Evolutionary conservation across 2,329 filamentous ascomycete genomes (phyloP).

Genomic region (Trichophyton equinum): DNA sequence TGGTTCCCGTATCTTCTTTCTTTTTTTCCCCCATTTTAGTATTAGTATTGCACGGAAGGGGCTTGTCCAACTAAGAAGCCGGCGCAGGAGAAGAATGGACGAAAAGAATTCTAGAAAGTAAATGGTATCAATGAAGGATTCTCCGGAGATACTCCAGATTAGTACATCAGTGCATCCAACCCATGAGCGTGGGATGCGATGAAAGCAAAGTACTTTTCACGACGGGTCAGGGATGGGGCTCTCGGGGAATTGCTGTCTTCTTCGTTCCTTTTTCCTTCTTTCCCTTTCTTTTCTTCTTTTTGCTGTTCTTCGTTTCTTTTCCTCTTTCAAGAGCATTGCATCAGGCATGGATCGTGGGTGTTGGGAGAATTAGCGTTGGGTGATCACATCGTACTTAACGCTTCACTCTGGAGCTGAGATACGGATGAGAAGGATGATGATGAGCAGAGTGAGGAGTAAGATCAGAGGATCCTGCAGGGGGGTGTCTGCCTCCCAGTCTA

Average conservation of each 20-base stretch:
- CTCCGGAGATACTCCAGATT: neutral
- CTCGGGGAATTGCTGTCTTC: neutral
- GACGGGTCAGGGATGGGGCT: neutral
- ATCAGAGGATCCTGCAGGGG: neutral
- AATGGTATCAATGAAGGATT: neutral
- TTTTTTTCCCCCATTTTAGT: neutral
- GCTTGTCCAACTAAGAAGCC: neutral
- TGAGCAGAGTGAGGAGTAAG: neutral
- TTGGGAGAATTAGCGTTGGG: neutral
- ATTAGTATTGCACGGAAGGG: neutral
- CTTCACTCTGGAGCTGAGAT: neutral
- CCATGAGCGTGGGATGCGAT: neutral
- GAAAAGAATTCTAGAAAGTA: no score
- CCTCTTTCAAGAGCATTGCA: neutral
- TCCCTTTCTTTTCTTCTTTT: no score
- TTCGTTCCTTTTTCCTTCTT: neutral
- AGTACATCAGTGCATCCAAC: neutral
- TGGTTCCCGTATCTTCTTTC: neutral
- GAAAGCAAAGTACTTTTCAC: neutral
- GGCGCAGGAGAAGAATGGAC: neutral
- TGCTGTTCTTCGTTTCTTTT: neutral
- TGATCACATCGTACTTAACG: constrained; percentile 1
- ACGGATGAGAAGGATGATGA: neutral
- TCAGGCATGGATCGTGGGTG: neutral
- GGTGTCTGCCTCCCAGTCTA: neutral